Evolutionary conservation across 768 basidiomycete species (phyloP).

Genomic region (Phallus indusiatus): DNA sequence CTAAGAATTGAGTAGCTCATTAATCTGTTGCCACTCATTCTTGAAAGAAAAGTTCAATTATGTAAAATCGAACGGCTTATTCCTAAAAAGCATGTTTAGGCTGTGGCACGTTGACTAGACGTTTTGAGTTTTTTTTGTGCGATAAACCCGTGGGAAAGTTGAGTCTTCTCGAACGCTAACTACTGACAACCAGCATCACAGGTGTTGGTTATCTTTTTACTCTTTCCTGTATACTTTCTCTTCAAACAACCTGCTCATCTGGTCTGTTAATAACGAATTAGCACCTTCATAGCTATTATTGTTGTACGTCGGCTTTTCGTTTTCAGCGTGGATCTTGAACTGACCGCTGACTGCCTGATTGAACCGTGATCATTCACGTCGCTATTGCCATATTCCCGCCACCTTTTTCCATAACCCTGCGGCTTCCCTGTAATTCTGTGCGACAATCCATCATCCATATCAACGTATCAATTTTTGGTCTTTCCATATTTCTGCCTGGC

Average conservation of each 20-base stretch:
- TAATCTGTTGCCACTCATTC: too few species aligned
- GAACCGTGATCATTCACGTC: neutral
- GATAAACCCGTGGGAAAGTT: neutral
- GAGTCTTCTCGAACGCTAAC: neutral
- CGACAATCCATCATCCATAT: neutral
- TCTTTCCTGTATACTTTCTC: neutral
- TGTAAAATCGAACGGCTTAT: neutral
- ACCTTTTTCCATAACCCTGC: neutral
- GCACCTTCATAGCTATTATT: too few species aligned
- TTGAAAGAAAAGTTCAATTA: neutral
- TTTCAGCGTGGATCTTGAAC: neutral
- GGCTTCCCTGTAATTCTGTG: neutral
- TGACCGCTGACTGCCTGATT: neutral
- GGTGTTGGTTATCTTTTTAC: neutral
- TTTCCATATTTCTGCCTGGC: neutral
- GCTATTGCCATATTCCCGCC: neutral
- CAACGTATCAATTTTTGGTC: neutral
- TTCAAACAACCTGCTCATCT: neutral
- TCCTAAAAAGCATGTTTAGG: neutral
- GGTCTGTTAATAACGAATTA: too few species aligned
- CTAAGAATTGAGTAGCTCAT: too few species aligned
- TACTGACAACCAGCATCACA: neutral
- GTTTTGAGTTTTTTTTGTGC: neutral
- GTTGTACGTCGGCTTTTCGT: too few species aligned
- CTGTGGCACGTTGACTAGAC: neutral